Evolutionary conservation across 2,329 filamentous ascomycete species (phyloP).

Genomic region (Monosporascus sp.): DNA sequence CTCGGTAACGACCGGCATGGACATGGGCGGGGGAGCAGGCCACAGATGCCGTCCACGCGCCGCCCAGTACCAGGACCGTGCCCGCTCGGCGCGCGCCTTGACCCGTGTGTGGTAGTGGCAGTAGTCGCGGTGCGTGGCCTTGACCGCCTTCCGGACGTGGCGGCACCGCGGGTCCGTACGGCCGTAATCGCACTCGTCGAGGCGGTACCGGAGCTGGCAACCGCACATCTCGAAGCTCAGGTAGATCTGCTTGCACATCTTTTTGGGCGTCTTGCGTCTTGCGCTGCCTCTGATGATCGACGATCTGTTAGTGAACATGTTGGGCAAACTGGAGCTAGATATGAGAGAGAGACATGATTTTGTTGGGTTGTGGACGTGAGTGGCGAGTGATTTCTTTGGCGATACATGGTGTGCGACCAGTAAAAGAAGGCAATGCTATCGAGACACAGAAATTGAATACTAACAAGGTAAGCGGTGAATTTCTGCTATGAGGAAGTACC

Average conservation of each 20-base stretch:
- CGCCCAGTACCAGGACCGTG: not conserved
- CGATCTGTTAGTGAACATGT: too few species aligned
- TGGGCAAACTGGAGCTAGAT: too few species aligned
- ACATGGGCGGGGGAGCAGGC: not conserved
- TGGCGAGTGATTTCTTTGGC: too few species aligned
- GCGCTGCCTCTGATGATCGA: too few species aligned
- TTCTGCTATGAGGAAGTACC: too few species aligned
- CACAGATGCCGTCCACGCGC: not conserved
- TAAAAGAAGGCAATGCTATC: too few species aligned
- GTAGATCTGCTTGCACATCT: slow-evolving; percentile 19
- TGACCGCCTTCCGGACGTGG: slow-evolving; percentile 7
- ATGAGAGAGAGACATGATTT: too few species aligned
- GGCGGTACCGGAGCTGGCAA: slow-evolving; percentile 16
- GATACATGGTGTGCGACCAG: too few species aligned
- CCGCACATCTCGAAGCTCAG: slow-evolving; percentile 14
- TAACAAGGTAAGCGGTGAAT: too few species aligned
- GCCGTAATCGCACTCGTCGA: slow-evolving; percentile 16
- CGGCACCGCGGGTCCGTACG: slow-evolving; percentile 12
- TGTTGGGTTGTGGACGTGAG: too few species aligned
- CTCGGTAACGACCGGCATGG: too few species aligned
- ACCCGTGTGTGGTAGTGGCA: slow-evolving; percentile 9
- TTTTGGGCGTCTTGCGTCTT: not conserved
- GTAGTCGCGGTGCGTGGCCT: slow-evolving; percentile 13
- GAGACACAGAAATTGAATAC: too few species aligned
- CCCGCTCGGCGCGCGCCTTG: not conserved